Evolutionary conservation across 768 basidiomycete species (phyloP).

Genomic region (Phallus indusiatus): DNA sequence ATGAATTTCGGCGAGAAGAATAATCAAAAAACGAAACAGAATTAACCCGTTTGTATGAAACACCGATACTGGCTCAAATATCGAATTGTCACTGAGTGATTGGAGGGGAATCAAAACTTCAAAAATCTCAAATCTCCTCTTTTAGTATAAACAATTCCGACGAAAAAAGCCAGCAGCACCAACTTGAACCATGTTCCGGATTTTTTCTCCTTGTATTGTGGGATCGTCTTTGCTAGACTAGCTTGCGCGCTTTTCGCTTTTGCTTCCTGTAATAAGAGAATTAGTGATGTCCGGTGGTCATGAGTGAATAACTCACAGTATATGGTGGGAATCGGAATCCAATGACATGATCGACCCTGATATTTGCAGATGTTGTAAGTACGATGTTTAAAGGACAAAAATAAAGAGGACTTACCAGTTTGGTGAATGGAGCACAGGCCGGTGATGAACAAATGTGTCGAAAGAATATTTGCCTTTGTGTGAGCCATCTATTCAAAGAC

Average conservation of each 20-base stretch:
- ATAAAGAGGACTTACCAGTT: slow-evolving; percentile 2
- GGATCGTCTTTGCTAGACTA: background rate
- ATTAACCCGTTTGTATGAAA: no score
- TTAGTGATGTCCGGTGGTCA: background rate
- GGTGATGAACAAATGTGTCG: slow-evolving; percentile 19
- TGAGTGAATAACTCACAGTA: background rate
- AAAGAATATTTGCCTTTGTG: slow-evolving; percentile 18
- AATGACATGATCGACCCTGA: slow-evolving; percentile 5
- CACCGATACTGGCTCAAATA: no score
- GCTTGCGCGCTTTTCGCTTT: background rate
- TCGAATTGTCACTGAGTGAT: no score
- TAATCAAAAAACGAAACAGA: no score
- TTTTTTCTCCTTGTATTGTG: background rate
- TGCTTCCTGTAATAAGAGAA: background rate
- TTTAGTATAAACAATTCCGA: no score
- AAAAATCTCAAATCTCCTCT: no score
- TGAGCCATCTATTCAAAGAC: slow-evolving; percentile 13
- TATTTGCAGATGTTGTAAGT: background rate
- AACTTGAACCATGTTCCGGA: no score
- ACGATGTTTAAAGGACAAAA: background rate
- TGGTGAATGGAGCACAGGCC: slow-evolving; percentile 9
- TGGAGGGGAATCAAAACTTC: no score
- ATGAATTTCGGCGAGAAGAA: no score
- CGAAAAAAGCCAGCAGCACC: no score
- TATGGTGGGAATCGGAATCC: slow-evolving; percentile 5